Conservation (phyloP, 2,329 filamentous ascomycete species). For the Drechslera avenae region DNA sequence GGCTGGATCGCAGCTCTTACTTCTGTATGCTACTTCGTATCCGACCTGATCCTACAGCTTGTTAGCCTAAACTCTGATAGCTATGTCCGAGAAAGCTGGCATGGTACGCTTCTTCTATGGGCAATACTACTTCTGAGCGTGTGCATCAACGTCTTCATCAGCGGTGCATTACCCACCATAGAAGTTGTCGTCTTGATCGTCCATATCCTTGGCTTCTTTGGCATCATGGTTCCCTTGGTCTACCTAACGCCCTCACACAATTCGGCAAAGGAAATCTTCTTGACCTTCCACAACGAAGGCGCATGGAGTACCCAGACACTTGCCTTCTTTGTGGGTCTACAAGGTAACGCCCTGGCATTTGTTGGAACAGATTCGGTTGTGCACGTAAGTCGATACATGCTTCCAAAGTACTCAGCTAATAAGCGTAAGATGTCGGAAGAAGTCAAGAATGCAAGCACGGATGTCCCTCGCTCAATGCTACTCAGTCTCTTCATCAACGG, state of each 20-base stretch:
- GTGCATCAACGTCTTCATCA: conserved; percentile 55
- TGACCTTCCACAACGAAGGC: conserved; percentile 55
- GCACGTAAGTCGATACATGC: conserved; percentile 34
- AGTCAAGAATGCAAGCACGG: conserved; percentile 44
- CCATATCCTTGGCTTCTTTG: conserved; percentile 60
- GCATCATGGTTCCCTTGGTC: conserved; percentile 52
- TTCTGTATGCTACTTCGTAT: conserved; percentile 43
- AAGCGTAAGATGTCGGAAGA: conserved; percentile 46
- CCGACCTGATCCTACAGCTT: conserved; percentile 41
- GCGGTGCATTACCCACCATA: conserved; percentile 54
- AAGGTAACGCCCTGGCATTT: conserved; percentile 47
- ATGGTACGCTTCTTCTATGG: conserved; percentile 58
- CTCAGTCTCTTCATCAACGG: conserved; percentile 51
- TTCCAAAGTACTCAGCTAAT: conserved; percentile 7
- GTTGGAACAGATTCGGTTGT: conserved; percentile 48
- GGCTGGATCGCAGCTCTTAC: conserved; percentile 52
- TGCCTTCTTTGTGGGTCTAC: conserved; percentile 53
- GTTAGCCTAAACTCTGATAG: conserved; percentile 46
- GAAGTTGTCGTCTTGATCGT: conserved; percentile 57
- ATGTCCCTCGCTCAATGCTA: conserved; percentile 52
- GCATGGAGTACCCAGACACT: conserved; percentile 53
- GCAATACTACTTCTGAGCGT: conserved; percentile 50
- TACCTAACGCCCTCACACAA: conserved; percentile 48
- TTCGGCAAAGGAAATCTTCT: conserved; percentile 51
- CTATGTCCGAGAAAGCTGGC: conserved; percentile 53